Percentiles rank a stretch among this genome's conserved stretches.
These are phyloP conservation scores for Clarireedia homoeocarpa DNA, from an alignment of 2,329 filamentous ascomycete genomes.

Conservation along the genomic window DNA sequence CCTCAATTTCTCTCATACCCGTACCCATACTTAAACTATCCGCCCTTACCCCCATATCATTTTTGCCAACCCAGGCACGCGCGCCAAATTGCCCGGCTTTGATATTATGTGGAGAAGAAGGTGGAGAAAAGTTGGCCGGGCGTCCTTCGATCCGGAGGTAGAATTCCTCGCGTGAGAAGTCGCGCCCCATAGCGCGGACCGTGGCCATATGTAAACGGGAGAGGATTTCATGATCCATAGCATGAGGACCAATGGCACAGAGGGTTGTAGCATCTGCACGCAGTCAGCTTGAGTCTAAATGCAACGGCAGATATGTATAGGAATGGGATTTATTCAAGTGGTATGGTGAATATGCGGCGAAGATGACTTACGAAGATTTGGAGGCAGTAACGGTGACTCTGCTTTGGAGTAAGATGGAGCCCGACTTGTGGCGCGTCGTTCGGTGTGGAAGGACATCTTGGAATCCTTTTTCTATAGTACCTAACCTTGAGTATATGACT, in stretches of 20 bases:
- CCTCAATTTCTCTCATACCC: no score
- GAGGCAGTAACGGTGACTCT: background rate
- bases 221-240: slow-evolving; percentile 1
- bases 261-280: slow-evolving; percentile 3
- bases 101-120: background rate
- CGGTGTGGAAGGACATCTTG: background rate
- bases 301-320: no score
- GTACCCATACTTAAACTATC: no score
- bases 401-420: background rate
- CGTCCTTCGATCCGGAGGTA: slow-evolving; percentile 5
- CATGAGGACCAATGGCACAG: slow-evolving; percentile 3
- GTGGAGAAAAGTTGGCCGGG: background rate
- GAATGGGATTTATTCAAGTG: background rate
- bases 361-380: background rate
- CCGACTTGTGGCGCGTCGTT: background rate
- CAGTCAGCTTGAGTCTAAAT: no score
- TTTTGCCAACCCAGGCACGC: background rate
- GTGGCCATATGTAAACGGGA: slow-evolving; percentile 1
- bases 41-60: background rate
- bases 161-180: slow-evolving; percentile 5
- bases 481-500: no score
- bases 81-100: no score
- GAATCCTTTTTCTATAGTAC: no score
- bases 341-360: background rate
- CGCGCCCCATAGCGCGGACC: background rate